Conservation (phyloP, 2,329 filamentous ascomycete species). For the Verticillium albo-atrum region DNA sequence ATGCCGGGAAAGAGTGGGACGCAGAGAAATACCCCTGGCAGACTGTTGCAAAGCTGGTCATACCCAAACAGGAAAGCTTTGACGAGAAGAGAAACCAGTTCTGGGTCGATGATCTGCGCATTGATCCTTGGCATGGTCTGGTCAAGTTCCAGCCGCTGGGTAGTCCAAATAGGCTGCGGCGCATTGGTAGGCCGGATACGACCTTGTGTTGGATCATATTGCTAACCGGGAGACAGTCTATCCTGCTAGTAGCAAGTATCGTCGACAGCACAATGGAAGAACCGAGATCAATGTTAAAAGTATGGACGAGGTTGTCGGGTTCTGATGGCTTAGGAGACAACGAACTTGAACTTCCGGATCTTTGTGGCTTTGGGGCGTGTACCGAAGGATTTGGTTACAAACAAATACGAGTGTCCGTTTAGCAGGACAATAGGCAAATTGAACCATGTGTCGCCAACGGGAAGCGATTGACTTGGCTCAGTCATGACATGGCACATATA, state of each 20-base stretch:
- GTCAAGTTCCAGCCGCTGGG: conserved; percentile 33
- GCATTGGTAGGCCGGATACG: not conserved
- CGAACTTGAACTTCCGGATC: too few relatives aligned
- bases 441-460: too few relatives aligned
- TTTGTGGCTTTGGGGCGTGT: too few relatives aligned
- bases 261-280: not conserved
- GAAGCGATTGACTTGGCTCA: too few relatives aligned
- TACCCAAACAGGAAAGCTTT: conserved; percentile 33
- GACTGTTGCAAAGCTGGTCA: conserved; percentile 28
- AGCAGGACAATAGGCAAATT: too few relatives aligned
- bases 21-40: conserved; percentile 41
- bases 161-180: conserved; percentile 28
- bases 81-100: conserved; percentile 32
- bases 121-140: conserved; percentile 37
- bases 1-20: conserved; percentile 38
- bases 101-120: conserved; percentile 36
- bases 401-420: too few relatives aligned
- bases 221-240: not conserved
- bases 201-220: not conserved
- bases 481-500: too few relatives aligned
- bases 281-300: not conserved
- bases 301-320: not conserved
- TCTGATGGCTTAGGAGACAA: not conserved
- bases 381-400: too few relatives aligned
- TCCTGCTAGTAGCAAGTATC: not conserved